Conservation (phyloP, 352 stramenopile species). For the Phytopythium kandeliae region DNA sequence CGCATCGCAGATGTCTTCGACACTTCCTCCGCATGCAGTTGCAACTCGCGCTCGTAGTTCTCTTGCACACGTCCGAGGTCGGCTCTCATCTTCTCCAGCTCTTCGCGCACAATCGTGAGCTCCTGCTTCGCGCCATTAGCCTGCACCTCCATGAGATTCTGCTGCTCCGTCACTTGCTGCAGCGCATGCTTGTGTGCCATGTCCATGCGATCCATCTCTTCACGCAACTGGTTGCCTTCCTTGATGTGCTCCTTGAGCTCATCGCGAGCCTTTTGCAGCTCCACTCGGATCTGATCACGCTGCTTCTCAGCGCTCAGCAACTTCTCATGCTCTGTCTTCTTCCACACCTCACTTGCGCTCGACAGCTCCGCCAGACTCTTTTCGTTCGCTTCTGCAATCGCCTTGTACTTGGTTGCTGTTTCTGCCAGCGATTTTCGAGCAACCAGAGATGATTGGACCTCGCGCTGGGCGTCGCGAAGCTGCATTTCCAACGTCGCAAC, state of each 20-base stretch:
- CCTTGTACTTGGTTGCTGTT: constrained; percentile 66
- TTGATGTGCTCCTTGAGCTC: constrained; percentile 53
- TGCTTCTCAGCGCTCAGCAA: constrained; percentile 36
- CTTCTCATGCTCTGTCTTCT: constrained; percentile 43
- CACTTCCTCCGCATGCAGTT: constrained; percentile 67
- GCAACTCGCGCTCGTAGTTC: constrained; percentile 84
- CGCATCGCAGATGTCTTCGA: constrained; percentile 41
- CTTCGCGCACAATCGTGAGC: constrained; percentile 35
- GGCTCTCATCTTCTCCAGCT: constrained; percentile 33
- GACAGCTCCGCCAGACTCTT: constrained; percentile 63
- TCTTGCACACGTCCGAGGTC: constrained; percentile 48
- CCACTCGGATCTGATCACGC: constrained; percentile 25
- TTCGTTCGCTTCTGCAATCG: constrained; percentile 68
- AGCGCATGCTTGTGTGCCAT: constrained; percentile 29
- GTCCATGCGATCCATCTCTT: constrained; percentile 51
- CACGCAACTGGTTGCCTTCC: constrained; percentile 55
- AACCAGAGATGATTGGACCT: constrained; percentile 48
- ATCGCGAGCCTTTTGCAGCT: constrained; percentile 38
- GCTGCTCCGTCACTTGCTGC: constrained; percentile 35
- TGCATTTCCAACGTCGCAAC: constrained; percentile 57
- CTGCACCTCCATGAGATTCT: constrained; percentile 42
- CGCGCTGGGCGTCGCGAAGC: constrained; percentile 48
- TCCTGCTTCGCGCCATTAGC: constrained; percentile 35
- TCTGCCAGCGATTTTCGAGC: constrained; percentile 59
- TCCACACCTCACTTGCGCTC: constrained; percentile 56